These are phyloP conservation scores for Strombidium stylifer DNA, from an alignment of 73 alveolate genomes.

Conservation along the genomic window DNA sequence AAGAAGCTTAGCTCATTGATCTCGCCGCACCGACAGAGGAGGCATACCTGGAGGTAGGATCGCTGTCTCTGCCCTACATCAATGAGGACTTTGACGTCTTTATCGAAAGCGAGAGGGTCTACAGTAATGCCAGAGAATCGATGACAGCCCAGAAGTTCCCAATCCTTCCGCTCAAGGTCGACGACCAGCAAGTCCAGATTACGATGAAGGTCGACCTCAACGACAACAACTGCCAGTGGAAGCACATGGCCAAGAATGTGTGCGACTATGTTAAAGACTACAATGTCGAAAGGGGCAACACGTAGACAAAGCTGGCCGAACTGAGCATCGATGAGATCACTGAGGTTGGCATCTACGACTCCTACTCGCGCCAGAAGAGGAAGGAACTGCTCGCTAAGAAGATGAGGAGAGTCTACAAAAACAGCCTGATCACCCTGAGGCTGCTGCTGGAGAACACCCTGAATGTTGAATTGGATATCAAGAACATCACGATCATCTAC, in stretches of 20 bases:
- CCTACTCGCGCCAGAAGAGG: slow-evolving; percentile 14
- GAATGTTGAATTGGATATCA: slow-evolving; percentile 49
- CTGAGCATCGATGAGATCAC: slow-evolving; percentile 16
- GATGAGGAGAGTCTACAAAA: slow-evolving; percentile 40
- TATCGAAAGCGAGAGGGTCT: too few relatives aligned
- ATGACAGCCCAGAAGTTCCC: too few relatives aligned
- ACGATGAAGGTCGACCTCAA: slow-evolving; percentile 25
- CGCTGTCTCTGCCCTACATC: too few relatives aligned
- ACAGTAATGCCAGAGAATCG: too few relatives aligned
- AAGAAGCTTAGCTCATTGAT: too few relatives aligned
- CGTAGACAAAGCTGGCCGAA: slow-evolving; percentile 4
- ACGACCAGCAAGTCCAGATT: slow-evolving; percentile 19
- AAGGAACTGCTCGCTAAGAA: slow-evolving; percentile 23
- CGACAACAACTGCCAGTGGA: slow-evolving; percentile 40
- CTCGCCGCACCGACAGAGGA: too few relatives aligned
- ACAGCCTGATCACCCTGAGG: slow-evolving; percentile 38
- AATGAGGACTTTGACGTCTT: too few relatives aligned
- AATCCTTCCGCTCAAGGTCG: too few relatives aligned
- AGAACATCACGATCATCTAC: slow-evolving; percentile 30
- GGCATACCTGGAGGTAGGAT: too few relatives aligned
- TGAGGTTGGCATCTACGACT: slow-evolving; percentile 30
- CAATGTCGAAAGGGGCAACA: slow-evolving; percentile 14
- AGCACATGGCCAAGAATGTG: slow-evolving; percentile 13
- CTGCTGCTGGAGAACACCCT: slow-evolving; percentile 45
- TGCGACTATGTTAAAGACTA: too few relatives aligned